phyloP scores from a whole-genome alignment of 768 basidiomycete genomes.

The Psilocybe cubensis region DNA sequence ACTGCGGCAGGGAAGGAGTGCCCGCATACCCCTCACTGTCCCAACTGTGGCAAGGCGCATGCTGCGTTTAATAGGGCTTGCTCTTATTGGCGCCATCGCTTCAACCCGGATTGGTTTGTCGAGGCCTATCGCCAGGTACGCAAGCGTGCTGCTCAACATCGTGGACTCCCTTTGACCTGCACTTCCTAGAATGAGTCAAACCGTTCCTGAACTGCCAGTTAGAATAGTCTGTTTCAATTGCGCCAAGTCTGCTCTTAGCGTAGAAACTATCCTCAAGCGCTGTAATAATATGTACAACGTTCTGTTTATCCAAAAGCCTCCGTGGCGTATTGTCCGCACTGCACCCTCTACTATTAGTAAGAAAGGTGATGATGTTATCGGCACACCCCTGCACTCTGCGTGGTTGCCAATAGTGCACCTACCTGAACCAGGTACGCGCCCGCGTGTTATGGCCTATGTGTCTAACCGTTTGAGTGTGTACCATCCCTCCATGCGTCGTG shows the following conservation, averaged over 20 bases:
- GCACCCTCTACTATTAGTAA: background rate
- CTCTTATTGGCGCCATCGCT: too few relatives aligned
- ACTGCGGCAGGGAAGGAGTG: background rate
- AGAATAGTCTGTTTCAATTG: background rate
- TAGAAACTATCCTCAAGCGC: background rate
- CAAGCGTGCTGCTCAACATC: too few relatives aligned
- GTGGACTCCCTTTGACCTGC: background rate
- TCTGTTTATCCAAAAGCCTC: background rate
- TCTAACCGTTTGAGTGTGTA: background rate
- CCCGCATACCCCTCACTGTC: background rate
- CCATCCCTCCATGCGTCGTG: background rate
- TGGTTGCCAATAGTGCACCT: background rate
- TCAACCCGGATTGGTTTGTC: too few relatives aligned
- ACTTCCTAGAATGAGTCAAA: background rate
- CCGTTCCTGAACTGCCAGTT: background rate
- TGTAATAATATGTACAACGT: background rate
- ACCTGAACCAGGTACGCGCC: background rate
- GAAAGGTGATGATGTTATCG: background rate
- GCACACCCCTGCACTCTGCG: background rate
- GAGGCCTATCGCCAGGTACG: too few relatives aligned
- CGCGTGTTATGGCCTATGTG: constrained; percentile 3
- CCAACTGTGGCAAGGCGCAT: background rate
- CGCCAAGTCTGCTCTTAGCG: background rate
- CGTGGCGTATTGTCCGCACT: background rate
- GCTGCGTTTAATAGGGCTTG: background rate